Percentiles rank a stretch among this genome's conserved stretches.
These are phyloP conservation scores for Lasiosphaeriaceae sp. DNA, from an alignment of 495 filamentous ascomycete species.

Conservation along the genomic window DNA sequence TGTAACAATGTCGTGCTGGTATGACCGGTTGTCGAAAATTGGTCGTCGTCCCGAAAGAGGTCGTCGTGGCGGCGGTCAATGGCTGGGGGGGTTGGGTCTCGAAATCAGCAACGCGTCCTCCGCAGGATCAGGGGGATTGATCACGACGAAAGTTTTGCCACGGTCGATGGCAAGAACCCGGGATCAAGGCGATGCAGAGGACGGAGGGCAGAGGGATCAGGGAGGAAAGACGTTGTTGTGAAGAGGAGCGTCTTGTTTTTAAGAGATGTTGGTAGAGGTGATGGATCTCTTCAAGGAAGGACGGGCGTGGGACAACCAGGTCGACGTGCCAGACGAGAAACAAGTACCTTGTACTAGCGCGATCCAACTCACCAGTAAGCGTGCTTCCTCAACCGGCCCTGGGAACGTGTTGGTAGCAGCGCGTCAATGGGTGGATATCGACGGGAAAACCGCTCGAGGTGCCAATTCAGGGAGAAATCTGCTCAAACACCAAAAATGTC, in stretches of 20 bases:
- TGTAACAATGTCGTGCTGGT: not conserved
- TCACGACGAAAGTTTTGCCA: conserved; percentile 18
- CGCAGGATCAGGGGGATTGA: conserved; percentile 10
- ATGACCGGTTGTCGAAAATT: not conserved
- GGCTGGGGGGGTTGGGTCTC: conserved; percentile 2
- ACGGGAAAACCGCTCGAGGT: not conserved
- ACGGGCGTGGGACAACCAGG: conserved; percentile 24
- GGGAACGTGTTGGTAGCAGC: not conserved
- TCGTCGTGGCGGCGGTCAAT: not conserved
- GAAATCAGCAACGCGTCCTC: conserved; percentile 18
- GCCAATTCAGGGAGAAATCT: not conserved
- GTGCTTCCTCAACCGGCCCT: not conserved
- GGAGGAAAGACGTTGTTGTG: conserved; percentile 18
- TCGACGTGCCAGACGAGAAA: conserved; percentile 23
- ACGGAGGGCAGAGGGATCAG: conserved; percentile 16
- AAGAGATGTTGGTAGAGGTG: conserved; percentile 30
- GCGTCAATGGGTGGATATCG: not conserved
- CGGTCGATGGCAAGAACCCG: conserved; percentile 15
- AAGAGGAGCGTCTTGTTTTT: conserved; percentile 31
- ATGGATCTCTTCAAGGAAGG: conserved; percentile 18
- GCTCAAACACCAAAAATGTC: not conserved
- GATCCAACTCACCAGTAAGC: conserved; percentile 3
- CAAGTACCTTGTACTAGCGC: conserved; percentile 28
- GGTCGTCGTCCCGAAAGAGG: not conserved
- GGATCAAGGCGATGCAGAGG: conserved; percentile 11